Evolutionary conservation across 2,329 filamentous ascomycete species (phyloP).

Genomic region (Colletotrichum karsti): DNA sequence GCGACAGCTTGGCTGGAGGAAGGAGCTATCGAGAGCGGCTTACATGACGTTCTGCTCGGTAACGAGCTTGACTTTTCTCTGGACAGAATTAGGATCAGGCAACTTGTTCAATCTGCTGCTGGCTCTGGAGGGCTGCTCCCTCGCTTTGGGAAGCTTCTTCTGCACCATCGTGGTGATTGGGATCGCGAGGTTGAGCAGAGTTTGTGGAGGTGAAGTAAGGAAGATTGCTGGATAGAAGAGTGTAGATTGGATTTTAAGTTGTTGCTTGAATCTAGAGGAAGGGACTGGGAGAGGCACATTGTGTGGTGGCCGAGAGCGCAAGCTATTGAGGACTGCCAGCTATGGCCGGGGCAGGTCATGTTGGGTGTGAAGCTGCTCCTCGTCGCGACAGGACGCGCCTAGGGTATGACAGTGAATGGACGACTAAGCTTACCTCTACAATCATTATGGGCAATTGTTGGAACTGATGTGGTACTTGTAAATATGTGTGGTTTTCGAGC

Average conservation of each 20-base stretch:
- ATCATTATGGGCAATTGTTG: conserved; percentile 36
- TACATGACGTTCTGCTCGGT: conserved; percentile 92
- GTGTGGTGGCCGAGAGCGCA: not conserved
- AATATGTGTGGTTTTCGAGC: conserved; percentile 10
- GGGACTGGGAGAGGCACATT: not conserved
- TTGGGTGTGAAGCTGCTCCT: not conserved
- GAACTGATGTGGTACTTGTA: not conserved
- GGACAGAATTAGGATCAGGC: conserved; percentile 47
- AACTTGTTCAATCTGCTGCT: not conserved
- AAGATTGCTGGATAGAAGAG: not conserved
- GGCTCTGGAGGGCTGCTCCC: not conserved
- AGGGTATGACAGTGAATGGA: not conserved
- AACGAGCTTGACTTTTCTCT: conserved; percentile 91
- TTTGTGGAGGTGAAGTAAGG: not conserved
- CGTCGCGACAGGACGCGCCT: not conserved
- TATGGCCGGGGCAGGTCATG: not conserved
- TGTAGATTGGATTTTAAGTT: not conserved
- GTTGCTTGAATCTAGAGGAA: not conserved
- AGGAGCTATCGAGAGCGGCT: conserved; percentile 29
- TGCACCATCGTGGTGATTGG: not conserved
- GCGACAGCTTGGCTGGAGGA: not conserved
- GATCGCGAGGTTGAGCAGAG: not conserved
- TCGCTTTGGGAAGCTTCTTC: not conserved
- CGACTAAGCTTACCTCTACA: conserved; percentile 37
- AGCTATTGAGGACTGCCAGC: not conserved